Evolutionary conservation across 805 yeast species (phyloP).

Genomic region (Maudiozyma saulgeensis): DNA sequence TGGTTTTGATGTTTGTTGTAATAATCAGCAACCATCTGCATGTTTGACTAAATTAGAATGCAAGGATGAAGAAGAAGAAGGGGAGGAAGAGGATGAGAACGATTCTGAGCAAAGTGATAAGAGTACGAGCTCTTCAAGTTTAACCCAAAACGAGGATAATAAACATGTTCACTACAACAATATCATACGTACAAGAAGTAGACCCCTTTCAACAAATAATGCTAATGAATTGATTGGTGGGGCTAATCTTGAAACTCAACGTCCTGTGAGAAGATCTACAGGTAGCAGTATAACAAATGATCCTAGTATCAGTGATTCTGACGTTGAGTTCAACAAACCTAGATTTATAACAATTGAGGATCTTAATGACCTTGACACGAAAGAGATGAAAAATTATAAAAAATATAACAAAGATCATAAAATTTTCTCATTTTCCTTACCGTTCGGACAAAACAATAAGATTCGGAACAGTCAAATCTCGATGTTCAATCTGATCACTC

Average conservation of each 20-base stretch:
- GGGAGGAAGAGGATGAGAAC: not conserved
- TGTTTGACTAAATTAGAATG: not conserved
- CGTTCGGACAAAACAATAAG: constrained; percentile 28
- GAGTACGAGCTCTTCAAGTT: not conserved
- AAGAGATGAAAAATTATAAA: constrained; percentile 4
- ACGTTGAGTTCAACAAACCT: not conserved
- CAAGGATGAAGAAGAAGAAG: not conserved
- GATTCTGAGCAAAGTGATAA: not conserved
- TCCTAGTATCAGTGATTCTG: not conserved
- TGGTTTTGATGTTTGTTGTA: not conserved
- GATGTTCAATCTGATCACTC: constrained; percentile 4
- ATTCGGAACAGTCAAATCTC: constrained; percentile 3
- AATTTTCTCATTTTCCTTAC: constrained; percentile 32
- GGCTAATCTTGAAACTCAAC: constrained; percentile 3
- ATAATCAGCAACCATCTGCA: not conserved
- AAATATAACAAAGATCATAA: constrained; percentile 17
- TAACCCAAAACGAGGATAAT: not conserved
- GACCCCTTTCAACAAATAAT: not conserved
- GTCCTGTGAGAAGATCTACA: not conserved
- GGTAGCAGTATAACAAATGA: not conserved
- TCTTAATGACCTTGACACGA: constrained; percentile 9
- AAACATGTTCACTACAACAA: not conserved
- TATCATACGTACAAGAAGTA: not conserved
- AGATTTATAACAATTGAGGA: constrained; percentile 8
- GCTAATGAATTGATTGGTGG: constrained; percentile 12